These are phyloP conservation scores for Solanum virginianum DNA, from an alignment of 257 asterid species.

Conservation along the genomic window DNA sequence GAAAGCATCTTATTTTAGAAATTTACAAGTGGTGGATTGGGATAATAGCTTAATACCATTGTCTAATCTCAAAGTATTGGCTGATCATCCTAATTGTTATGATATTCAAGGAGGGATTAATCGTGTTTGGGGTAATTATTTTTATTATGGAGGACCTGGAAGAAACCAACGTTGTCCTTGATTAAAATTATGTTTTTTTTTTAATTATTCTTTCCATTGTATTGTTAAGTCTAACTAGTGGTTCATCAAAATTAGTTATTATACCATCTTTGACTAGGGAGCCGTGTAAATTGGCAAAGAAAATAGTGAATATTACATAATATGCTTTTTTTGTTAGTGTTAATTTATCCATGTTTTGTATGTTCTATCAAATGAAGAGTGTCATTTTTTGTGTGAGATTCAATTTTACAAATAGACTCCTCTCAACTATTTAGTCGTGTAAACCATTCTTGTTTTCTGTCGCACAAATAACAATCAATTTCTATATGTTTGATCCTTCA, in stretches of 20 bases:
- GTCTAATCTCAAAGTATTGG: constrained; percentile 24
- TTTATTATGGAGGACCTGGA: constrained; percentile 54
- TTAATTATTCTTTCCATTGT: constrained; percentile 30
- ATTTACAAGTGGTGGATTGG: constrained; percentile 43
- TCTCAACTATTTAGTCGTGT: too few relatives aligned
- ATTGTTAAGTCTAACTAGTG: constrained; percentile 19
- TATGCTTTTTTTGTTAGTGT: constrained; percentile 4
- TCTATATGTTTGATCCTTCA: too few relatives aligned
- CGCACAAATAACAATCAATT: too few relatives aligned
- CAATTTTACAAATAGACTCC: too few relatives aligned
- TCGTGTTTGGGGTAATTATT: constrained; percentile 42
- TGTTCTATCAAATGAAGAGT: background rate
- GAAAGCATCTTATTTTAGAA: constrained; percentile 40
- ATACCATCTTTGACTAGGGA: constrained; percentile 13
- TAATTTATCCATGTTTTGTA: background rate
- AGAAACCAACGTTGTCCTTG: constrained; percentile 31
- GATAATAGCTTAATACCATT: constrained; percentile 36
- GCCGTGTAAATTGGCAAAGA: constrained; percentile 35
- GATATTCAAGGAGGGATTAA: constrained; percentile 33
- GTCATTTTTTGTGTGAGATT: background rate
- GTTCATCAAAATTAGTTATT: constrained; percentile 14
- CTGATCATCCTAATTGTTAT: constrained; percentile 41
- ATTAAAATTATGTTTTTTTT: background rate
- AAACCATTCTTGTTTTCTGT: too few relatives aligned
- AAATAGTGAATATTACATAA: constrained; percentile 41